Base-by-base conservation (phyloP, 352 stramenopile genomes). In the Pythium monospermum region DNA sequence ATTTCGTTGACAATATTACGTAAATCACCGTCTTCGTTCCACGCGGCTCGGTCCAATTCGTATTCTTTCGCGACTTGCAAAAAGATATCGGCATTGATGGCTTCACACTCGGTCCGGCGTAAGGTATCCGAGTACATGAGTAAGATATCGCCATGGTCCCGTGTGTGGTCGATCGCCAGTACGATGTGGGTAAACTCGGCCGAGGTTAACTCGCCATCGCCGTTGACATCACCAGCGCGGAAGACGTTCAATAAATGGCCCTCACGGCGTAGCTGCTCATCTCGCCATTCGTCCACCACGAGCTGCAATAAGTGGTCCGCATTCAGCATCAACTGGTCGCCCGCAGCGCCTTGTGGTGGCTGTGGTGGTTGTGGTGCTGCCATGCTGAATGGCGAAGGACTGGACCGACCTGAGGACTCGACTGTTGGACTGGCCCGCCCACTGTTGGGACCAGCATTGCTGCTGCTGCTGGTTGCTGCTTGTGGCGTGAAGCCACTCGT, bases 121-220 rank as follows among this genome's bases (percentile, higher is more conserved):
- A 93, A 36, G 3, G 82, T 89, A 40, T 93, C 82, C 49, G 73
- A 86, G 64, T 88, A 91, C 76, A 93, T 87, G 25, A 88, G 61
- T 25, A 93, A 43, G 27, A 91, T 80, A 28, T 91, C 82, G 18
- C 63, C 76, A 0, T 80, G 44, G 21, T 91, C 78, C 0, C 77
- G 68, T 2, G 67, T 68, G 18, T 73, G 71, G 55, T 93, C 82
- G 54, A 92, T 92, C 2, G 73, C 73, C 22, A 87, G 60, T 36
- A 92, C 75, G 47, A 92, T 92, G 22, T 87, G 76, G 11, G 73
- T 76, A 43, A 92, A 92, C 52, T 92, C 79, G 4, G 77, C 79
- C 0, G 71, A 83, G 15, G 79, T 90, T 36, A 92, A 59, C 39
- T 88, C 64, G 0, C 82, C 82, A 53, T 92, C 82, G 27, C 79